Evolutionary conservation across 129 eudicot species (phyloP).

Genomic region (Deinandra increscens): DNA sequence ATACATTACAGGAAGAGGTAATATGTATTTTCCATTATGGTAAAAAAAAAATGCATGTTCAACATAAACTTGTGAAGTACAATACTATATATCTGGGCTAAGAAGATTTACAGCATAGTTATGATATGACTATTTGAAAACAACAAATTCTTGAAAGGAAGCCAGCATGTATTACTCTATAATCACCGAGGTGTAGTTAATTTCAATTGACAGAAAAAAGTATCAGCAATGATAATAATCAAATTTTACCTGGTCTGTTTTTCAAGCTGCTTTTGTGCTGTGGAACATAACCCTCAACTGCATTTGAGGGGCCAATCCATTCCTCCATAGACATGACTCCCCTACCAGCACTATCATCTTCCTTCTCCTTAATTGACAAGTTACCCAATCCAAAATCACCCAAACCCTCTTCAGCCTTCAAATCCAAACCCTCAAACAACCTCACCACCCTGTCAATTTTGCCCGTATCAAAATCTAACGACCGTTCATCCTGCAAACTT

Average conservation of each 20-base stretch:
- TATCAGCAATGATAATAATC: neutral
- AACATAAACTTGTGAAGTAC: neutral
- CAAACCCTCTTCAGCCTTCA: conserved; percentile 29
- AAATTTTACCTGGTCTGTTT: conserved; percentile 14
- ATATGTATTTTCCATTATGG: neutral
- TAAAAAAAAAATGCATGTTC: neutral
- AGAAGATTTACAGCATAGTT: too few relatives aligned
- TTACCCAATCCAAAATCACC: conserved; percentile 42
- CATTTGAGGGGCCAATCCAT: conserved; percentile 89
- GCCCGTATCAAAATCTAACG: conserved; percentile 41
- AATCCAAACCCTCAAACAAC: conserved; percentile 44
- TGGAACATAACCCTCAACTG: conserved; percentile 93
- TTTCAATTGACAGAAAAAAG: neutral
- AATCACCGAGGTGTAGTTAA: conserved; percentile 3
- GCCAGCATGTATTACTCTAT: neutral
- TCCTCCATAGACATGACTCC: conserved; percentile 52
- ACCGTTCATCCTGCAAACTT: conserved; percentile 64
- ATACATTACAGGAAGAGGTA: neutral
- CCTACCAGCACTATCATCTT: conserved; percentile 23
- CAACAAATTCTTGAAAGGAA: too few relatives aligned
- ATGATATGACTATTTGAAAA: too few relatives aligned
- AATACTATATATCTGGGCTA: neutral
- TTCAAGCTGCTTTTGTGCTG: conserved; percentile 27
- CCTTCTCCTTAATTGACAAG: conserved; percentile 68
- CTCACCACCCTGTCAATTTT: conserved; percentile 53